Conservation (phyloP, 2,329 filamentous ascomycete genomes). For the Botrytis cinerea region DNA sequence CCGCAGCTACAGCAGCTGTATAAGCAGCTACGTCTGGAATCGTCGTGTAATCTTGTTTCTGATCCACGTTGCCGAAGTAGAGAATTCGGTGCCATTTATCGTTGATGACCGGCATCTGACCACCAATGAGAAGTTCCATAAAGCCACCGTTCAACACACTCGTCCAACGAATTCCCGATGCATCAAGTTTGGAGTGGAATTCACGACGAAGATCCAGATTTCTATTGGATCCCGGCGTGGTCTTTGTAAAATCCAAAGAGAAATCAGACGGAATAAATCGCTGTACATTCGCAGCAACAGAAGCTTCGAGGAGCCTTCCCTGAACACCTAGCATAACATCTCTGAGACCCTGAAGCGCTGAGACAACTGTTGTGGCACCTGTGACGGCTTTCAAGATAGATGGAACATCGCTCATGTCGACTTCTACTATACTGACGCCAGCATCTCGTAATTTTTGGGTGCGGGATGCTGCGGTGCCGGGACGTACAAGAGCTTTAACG, state of each 20-base stretch:
- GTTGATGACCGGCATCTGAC: constrained; percentile 24
- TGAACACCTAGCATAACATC: constrained; percentile 24
- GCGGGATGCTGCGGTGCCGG: constrained; percentile 25
- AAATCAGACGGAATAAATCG: constrained; percentile 62
- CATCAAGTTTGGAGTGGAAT: constrained; percentile 26
- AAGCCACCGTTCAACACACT: constrained; percentile 25
- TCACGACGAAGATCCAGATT: constrained; percentile 26
- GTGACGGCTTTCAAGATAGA: constrained; percentile 17
- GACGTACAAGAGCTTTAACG: constrained; percentile 26
- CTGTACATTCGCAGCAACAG: constrained; percentile 57
- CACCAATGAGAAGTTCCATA: constrained; percentile 23
- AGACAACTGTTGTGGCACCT: constrained; percentile 25
- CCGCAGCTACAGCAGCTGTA: constrained; percentile 26
- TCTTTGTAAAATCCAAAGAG: constrained; percentile 26
- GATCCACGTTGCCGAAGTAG: constrained; percentile 25
- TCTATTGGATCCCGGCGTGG: constrained; percentile 22
- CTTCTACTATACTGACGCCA: constrained; percentile 23
- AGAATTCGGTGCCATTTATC: constrained; percentile 25
- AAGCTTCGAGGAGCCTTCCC: constrained; percentile 49
- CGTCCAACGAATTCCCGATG: constrained; percentile 25
- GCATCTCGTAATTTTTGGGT: constrained; percentile 23
- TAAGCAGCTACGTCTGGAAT: constrained; percentile 24
- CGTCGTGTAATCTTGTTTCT: constrained; percentile 23
- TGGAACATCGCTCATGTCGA: constrained; percentile 22
- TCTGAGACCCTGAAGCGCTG: constrained; percentile 24